Conservation (phyloP, 805 yeast species). For the Wickerhamiella azyma region DNA sequence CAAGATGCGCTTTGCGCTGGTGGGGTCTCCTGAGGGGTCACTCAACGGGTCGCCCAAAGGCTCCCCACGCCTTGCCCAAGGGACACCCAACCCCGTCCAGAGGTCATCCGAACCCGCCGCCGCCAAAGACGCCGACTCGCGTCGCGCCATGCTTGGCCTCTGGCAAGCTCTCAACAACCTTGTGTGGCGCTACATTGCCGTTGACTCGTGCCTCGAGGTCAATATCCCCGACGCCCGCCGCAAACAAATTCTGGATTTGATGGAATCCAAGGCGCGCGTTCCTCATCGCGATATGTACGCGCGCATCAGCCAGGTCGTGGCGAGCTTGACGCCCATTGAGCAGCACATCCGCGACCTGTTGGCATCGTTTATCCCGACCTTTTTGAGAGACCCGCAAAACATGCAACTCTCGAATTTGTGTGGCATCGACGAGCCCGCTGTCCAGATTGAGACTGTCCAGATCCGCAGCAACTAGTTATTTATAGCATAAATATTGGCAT, state of each 20-base stretch:
- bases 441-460: not conserved
- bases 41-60: too few species aligned
- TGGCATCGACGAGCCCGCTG: not conserved
- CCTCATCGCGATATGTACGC: not conserved
- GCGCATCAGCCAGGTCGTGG: not conserved
- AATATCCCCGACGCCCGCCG: not conserved
- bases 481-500: too few species aligned
- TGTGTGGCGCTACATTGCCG: not conserved
- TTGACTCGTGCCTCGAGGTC: not conserved
- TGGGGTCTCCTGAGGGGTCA: too few species aligned
- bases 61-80: too few species aligned
- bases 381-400: not conserved
- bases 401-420: not conserved
- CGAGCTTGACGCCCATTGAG: not conserved
- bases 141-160: not conserved
- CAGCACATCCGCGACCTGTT: not conserved
- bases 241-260: not conserved
- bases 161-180: conserved; percentile 2
- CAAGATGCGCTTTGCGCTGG: not conserved
- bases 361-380: not conserved
- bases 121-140: not conserved
- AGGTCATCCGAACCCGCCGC: not conserved
- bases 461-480: not conserved
- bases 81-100: too few species aligned
- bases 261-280: not conserved